phyloP scores from a whole-genome alignment of 306 rosid genomes.

The Gleditsia sinensis region DNA sequence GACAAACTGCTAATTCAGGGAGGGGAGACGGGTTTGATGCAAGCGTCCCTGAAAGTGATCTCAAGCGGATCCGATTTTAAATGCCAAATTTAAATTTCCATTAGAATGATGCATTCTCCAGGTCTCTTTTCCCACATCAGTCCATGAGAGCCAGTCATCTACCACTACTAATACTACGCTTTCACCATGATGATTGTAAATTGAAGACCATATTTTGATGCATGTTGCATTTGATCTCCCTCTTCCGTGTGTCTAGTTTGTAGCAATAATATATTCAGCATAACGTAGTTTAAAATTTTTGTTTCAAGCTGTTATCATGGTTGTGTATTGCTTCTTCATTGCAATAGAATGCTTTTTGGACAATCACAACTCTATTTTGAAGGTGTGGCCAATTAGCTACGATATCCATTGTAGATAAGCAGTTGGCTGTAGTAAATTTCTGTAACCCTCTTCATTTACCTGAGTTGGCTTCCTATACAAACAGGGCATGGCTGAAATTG shows the following conservation, averaged over 20 bases:
- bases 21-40: constrained; percentile 61
- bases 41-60: constrained; percentile 75
- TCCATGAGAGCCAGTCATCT: constrained; percentile 20
- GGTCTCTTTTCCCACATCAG: constrained; percentile 26
- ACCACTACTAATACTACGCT: constrained; percentile 23
- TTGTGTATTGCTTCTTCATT: constrained; percentile 16
- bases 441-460: not conserved
- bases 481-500: too few species aligned
- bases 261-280: not conserved
- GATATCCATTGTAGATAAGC: not conserved
- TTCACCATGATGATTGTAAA: constrained; percentile 38
- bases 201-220: constrained; percentile 7
- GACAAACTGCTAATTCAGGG: constrained; percentile 47
- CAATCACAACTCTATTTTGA: not conserved
- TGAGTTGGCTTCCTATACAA: too few species aligned
- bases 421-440: not conserved
- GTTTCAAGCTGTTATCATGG: not conserved
- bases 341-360: not conserved
- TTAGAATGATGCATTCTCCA: constrained; percentile 18
- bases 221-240: constrained; percentile 9
- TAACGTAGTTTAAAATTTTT: not conserved
- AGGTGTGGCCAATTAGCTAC: not conserved
- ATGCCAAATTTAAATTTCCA: not conserved
- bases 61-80: constrained; percentile 60
- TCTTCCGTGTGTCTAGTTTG: constrained; percentile 20